Percentiles rank a stretch among this genome's conserved stretches.
phyloP scores from a whole-genome alignment of 2,329 filamentous ascomycete species.

The Ambrosiella beaveri region DNA sequence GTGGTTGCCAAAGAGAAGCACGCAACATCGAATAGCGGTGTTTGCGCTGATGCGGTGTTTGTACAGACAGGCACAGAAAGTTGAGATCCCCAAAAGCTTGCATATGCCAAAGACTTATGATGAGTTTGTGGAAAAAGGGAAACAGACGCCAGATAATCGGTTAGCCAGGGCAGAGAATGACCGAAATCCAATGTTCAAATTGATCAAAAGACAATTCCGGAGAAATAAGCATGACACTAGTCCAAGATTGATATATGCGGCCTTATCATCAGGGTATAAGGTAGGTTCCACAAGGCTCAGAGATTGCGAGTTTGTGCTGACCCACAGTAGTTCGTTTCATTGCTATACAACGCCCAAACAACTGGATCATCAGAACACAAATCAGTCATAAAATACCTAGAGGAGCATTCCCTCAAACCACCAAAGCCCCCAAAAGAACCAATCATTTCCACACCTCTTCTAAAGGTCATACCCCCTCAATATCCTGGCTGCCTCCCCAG shows the following conservation, averaged over 20 bases:
- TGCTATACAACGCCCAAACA: constrained; percentile 22
- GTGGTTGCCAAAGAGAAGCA: constrained; percentile 31
- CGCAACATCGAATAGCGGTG: constrained; percentile 38
- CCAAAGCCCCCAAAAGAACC: constrained; percentile 10
- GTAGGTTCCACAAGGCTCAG: constrained; percentile 20
- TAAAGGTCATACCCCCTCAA: constrained; percentile 20
- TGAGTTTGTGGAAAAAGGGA: background rate
- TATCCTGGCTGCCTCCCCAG: constrained; percentile 22
- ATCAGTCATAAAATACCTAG: constrained; percentile 20
- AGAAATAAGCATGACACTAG: constrained; percentile 42
- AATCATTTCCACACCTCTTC: constrained; percentile 18
- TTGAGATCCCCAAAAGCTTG: constrained; percentile 33
- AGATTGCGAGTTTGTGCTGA: background rate
- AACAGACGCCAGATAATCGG: constrained; percentile 15
- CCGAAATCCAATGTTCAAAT: constrained; percentile 33
- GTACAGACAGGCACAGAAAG: constrained; percentile 35
- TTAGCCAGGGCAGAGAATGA: constrained; percentile 9
- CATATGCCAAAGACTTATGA: constrained; percentile 11
- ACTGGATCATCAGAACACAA: constrained; percentile 23
- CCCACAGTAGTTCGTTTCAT: constrained; percentile 23
- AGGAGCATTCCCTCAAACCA: background rate
- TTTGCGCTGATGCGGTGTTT: constrained; percentile 59
- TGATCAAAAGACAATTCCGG: constrained; percentile 45
- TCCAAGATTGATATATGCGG: constrained; percentile 39
- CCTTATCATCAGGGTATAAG: constrained; percentile 52